Evolutionary conservation across 495 filamentous ascomycete species (phyloP), one percentile per base, ranked within the genome.

Genomic region (Aspergillus heteromorphus): DNA sequence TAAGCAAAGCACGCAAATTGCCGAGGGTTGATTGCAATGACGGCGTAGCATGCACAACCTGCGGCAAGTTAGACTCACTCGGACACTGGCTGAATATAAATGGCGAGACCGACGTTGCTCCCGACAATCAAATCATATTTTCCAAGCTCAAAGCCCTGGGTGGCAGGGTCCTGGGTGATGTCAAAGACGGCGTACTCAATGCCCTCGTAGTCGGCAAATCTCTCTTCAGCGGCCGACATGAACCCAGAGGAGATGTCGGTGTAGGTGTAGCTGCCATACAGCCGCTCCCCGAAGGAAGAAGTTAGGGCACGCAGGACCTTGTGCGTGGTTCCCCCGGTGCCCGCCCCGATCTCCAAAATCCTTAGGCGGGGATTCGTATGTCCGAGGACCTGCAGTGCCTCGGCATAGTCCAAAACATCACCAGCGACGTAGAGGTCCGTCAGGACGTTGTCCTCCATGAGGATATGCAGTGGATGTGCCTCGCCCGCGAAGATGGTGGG

Each of bases 91-190:
- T n/a, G n/a, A n/a, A n/a, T n/a, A n/a, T n/a, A n/a, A n/a, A n/a
- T n/a, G n/a, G n/a, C n/a, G n/a, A n/a, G n/a, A n/a, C n/a, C n/a
- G n/a, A 81, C 78, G 45, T 78, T 74, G 9, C 72, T 59, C 0
- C 78, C 81, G 14, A 84, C 51, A 6, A 85, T 64, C 0, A 85
- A 54, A 53, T 85, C 81, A 56, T 78, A 85, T 0, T 57, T 55
- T 2, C 50, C 69, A 7, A 41, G 51, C 14, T 73, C 64, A 45
- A 81, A 79, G 0, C 79, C 80, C 55, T 85, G 81, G 18, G 64
- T 53, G 0, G 50, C 30, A 1, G 76, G 76, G 48, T 80, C 75
- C 19, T 67, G 58, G 17, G 70, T 70, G 21, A 83, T 80, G 51
- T 86, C 72, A 0, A 83, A 54, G 4, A 60, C 60, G 11, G 56